These are phyloP conservation scores for Suillus fuscotomentosus DNA, from an alignment of 768 basidiomycete genomes.

Conservation along the genomic window DNA sequence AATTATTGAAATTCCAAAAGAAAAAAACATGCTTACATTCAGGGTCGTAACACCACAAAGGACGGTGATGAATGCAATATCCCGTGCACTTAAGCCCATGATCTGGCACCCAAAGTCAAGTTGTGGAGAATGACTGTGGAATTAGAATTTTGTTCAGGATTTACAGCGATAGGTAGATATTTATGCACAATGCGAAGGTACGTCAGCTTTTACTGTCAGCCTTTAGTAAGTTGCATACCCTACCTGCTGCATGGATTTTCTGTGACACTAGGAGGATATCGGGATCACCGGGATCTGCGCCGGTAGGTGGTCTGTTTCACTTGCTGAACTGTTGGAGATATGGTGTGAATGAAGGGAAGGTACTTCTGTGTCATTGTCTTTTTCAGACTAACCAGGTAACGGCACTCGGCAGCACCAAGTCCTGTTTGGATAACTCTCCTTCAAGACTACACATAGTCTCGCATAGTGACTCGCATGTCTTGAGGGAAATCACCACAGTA, in stretches of 20 bases:
- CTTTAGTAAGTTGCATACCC: not conserved
- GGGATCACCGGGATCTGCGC: not conserved
- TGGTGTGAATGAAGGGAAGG: not conserved
- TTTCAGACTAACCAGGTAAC: not conserved
- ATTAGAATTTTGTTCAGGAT: not conserved
- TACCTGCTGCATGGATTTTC: not conserved
- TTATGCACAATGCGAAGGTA: not conserved
- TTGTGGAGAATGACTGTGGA: not conserved
- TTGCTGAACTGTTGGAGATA: not conserved
- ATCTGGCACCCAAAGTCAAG: not conserved
- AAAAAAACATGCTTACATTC: conserved; percentile 12
- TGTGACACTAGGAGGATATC: not conserved
- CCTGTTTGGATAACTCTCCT: not conserved
- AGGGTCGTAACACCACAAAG: conserved; percentile 26
- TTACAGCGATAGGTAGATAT: not conserved
- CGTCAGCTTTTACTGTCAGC: not conserved
- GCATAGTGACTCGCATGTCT: not conserved
- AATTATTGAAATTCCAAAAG: not conserved
- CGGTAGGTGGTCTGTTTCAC: not conserved
- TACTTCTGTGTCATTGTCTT: not conserved
- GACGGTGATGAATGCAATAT: conserved; percentile 17
- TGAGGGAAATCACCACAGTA: not conserved
- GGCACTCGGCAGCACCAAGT: not conserved
- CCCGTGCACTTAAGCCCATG: conserved; percentile 8
- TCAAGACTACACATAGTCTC: not conserved